Percentiles rank a stretch among this genome's conserved stretches.
Evolutionary conservation across 108 stramenopile species (phyloP).

Genomic region (Nannochloropsis gaditana): DNA sequence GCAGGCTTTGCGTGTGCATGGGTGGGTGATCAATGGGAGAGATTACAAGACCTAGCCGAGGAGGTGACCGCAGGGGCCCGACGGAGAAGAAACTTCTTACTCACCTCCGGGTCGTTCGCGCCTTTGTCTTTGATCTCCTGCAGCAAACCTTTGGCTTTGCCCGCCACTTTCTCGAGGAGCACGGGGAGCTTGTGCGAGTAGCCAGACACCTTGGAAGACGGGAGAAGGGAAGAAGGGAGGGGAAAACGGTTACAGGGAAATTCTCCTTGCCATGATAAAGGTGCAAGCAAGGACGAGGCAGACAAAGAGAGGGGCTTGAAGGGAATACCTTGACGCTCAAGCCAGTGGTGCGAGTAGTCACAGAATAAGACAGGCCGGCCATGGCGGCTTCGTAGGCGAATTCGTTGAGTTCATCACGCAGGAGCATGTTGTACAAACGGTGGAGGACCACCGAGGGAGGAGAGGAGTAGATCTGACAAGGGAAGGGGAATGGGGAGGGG

Average conservation of each 20-base stretch:
- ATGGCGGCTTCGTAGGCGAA: conserved; percentile 43
- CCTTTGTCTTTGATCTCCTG: not conserved
- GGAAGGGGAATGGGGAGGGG: not conserved
- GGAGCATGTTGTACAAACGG: conserved; percentile 37
- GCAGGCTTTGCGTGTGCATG: no score
- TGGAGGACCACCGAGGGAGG: conserved; percentile 21
- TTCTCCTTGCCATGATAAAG: not conserved
- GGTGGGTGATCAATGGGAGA: no score
- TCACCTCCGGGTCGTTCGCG: not conserved
- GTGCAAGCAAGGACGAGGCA: not conserved
- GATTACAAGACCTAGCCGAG: no score
- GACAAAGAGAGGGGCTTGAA: not conserved
- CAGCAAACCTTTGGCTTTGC: not conserved
- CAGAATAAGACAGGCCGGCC: conserved; percentile 38
- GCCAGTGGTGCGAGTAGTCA: conserved; percentile 34
- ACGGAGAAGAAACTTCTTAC: not conserved
- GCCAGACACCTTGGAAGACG: conserved; percentile 26
- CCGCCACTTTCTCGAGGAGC: not conserved
- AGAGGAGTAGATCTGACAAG: conserved; percentile 37
- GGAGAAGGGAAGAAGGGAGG: not conserved
- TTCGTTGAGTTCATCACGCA: conserved; percentile 40
- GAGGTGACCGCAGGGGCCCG: no score
- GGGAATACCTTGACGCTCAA: conserved; percentile 8
- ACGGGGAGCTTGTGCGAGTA: conserved; percentile 41
- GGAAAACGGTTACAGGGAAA: not conserved